These are phyloP conservation scores for Aspergillus incahuasiensis DNA, from an alignment of 495 filamentous ascomycete genomes.

Conservation along the genomic window DNA sequence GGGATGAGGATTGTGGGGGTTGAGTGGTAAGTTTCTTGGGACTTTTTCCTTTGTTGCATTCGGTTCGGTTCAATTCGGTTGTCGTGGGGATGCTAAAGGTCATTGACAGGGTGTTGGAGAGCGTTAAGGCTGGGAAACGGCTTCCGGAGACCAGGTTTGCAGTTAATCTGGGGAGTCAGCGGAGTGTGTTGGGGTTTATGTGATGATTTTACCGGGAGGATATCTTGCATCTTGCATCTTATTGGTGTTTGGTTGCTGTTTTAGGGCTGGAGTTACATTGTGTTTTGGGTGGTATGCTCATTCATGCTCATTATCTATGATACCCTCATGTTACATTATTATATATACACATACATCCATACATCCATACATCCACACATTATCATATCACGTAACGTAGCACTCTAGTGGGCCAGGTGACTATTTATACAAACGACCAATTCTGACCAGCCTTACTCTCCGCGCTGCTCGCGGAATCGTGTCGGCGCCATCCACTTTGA, in stretches of 20 bases:
- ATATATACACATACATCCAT: constrained; percentile 21
- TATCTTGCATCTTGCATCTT: neutral
- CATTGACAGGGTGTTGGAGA: constrained; percentile 63
- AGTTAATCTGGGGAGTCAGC: constrained; percentile 55
- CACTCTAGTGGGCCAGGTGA: neutral
- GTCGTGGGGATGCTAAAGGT: constrained; percentile 1
- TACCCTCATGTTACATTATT: constrained; percentile 23
- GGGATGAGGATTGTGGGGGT: constrained; percentile 77
- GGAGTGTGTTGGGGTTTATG: constrained; percentile 52
- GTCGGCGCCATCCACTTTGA: constrained; percentile 34
- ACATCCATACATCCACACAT: constrained; percentile 18
- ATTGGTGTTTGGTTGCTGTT: neutral
- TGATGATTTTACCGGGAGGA: neutral
- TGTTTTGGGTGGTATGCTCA: constrained; percentile 5
- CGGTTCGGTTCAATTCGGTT: neutral
- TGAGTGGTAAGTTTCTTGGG: constrained; percentile 63
- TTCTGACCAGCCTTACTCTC: constrained; percentile 9
- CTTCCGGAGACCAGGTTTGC: constrained; percentile 70
- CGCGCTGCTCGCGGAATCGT: constrained; percentile 21
- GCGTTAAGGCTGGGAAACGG: constrained; percentile 68
- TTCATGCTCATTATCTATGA: constrained; percentile 14
- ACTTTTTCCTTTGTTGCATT: constrained; percentile 14
- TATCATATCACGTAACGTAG: constrained; percentile 19
- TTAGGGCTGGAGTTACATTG: neutral
- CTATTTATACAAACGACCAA: constrained; percentile 20